Base-by-base conservation (phyloP, 139 green algal genomes). In the Coelastrella sp. region DNA sequence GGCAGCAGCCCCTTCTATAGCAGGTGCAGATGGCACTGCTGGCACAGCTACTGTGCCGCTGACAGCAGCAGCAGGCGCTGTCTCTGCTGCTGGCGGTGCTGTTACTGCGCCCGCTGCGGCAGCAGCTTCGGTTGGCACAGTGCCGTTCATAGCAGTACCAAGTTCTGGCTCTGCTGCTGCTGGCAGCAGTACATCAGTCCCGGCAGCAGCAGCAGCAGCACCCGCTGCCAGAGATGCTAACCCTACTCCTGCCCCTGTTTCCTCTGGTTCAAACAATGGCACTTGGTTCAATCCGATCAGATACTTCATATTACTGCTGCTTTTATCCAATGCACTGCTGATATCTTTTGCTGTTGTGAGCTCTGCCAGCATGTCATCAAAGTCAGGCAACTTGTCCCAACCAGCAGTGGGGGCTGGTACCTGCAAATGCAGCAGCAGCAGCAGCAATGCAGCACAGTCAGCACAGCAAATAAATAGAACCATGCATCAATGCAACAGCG, bases 291-390 rank as follows among this genome's bases (percentile, higher is more conserved):
- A 71, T 20, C 64, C 13, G 64, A 20, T 20, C 64, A 71, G 64
- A 71, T 71, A 71, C 64, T 71, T 71, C 64, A 71, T 71, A 4
- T 14, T 71, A 14, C 64, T 71, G 64, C 64, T 71, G 64, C 73
- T 54, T 10, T 20, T 7, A 82, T 64, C 76, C 16, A 60, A 10
- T 82, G 76, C 11, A 7, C 76, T 22, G 7, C 59, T 82, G 22
- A 60, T 60, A 4, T 82, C 76, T 47, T 82, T 7, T 20, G 32
- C 76, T 60, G 76, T 64, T 11, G 60, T 64, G n/a, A 82, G 11
- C 23, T 82, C 22, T 20, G 59, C 76, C 76, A 82, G 17, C 32
- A 82, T 82, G 7, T 59, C n/a, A 82, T 60, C 68, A n/a, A 76
- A 22, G 17, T 22, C 16, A 76, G 68, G 68, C 16, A 76, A 17